Base-by-base conservation (phyloP, 257 asterid genomes). In the Eustoma russellianum region DNA sequence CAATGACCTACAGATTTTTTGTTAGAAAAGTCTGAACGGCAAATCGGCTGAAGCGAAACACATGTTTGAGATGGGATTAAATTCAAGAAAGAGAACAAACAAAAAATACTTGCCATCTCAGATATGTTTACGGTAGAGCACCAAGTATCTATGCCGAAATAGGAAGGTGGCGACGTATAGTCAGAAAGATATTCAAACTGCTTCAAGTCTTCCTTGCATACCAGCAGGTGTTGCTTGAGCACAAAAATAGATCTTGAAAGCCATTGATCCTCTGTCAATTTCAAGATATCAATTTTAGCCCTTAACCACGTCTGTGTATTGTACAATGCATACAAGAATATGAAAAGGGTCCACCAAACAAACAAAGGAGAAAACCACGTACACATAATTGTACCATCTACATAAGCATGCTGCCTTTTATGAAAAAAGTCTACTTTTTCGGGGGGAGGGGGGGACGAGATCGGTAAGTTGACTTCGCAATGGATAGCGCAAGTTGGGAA, bases 151-250 rank as follows among this genome's bases (percentile, higher is more conserved):
- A 70, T 54, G 1, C 40, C 44, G 51, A 74, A 69, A 50, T 69
- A 67, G 33, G 59, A 34, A 11, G 77, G 57, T 48, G 72, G 50
- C 52, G 73, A 69, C 55, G 61, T 53, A 49, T 55, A 54, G 66
- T 52, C 73, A 19, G 60, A 50, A 52, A 67, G 70, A 41, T 50
- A 17, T 41, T 73, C 63, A 59, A 83, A 68, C 62, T 57, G 75
- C 72, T 41, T 56, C 50, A 74, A 50, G 41, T 78, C 77, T 71
- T 76, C 87, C 56, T 59, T 50, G 71, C 77, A 72, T 52, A 77
- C 60, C 66, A 77, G 62, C 50, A 70, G 61, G 64, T 64, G 66
- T 57, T 62, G 67, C 61, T 69, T 73, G 59, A 78, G 72, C 69
- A 81, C 60, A 54, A 70, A 74, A 17, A 76, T 64, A 7, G 82